Evolutionary conservation across 192 early-diverging fungal species (phyloP), one percentile per base, ranked within the genome.

Genomic region (Entomortierella beljakovae): DNA sequence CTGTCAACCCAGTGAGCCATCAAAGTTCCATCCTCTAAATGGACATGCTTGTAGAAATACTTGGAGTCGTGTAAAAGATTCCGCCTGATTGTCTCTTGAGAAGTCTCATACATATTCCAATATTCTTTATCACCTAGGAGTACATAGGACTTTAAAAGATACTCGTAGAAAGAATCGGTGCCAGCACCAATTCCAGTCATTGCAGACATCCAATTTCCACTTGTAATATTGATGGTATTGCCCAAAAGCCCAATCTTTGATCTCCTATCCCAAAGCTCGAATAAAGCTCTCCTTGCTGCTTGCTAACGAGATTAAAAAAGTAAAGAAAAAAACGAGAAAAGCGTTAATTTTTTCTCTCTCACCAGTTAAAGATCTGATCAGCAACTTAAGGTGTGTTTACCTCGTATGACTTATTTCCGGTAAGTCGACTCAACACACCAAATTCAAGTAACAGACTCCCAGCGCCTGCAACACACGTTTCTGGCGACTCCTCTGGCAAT

Each of bases 381-480:
- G 20, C 7, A 32, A 2, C 37, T 6, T 38, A 20, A 16, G 3
- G 20, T 11, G 20, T 4, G 5, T 16, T 46, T 85, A 87, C 87
- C 82, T 98, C 97, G 76, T 94, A 97, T 31, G 81, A 80, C 5
- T 87, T 75, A 71, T 95, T 84, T 13, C 92, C 93, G 0, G 94
- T 94, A 35, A 97, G 83, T 33, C 96, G 87, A 62, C 94, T 95
- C 28, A 99, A 79, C 7, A 92, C 88, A 42, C 95, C 96, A 89
- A 98, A 98, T 66, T 99, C 97, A 11, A 99, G 82, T 31, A 98
- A 65, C 50, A 98, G 82, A 40, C 95, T 96, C 3, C 96, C 97
- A n/a, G 91, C 93, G 15, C 96, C 96, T 22, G 96, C 95, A 0
- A 92, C 83, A 75, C 93, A 96, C 6, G 94, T 96, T 54, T 88